Evolutionary conservation across 2,329 filamentous ascomycete species (phyloP).

Genomic region (Leptographium flavum): DNA sequence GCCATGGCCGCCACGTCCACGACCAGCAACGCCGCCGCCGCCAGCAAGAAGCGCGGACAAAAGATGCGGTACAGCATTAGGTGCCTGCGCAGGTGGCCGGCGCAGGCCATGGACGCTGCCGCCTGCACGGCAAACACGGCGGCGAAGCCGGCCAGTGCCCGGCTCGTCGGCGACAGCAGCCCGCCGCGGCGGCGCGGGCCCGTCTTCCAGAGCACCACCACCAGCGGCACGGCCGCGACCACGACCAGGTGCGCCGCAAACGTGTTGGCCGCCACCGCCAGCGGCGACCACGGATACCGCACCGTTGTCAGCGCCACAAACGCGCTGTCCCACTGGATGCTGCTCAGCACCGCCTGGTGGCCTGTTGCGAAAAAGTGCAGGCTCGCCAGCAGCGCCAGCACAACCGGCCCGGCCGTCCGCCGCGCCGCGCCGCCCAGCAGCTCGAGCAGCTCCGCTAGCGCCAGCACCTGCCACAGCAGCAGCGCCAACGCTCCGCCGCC

Average conservation of each 20-base stretch:
- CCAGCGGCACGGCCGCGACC: slow-evolving; percentile 62
- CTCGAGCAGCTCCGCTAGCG: slow-evolving; percentile 52
- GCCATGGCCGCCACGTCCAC: slow-evolving; percentile 63
- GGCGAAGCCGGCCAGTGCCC: slow-evolving; percentile 60
- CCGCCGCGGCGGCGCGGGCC: slow-evolving; percentile 58
- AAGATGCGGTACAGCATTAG: slow-evolving; percentile 96
- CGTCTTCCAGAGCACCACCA: slow-evolving; percentile 79
- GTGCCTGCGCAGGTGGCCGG: slow-evolving; percentile 74
- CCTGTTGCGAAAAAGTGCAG: slow-evolving; percentile 98
- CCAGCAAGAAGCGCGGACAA: slow-evolving; percentile 78
- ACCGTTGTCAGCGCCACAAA: slow-evolving; percentile 79
- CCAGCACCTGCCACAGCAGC: slow-evolving; percentile 78
- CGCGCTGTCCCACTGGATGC: slow-evolving; percentile 90
- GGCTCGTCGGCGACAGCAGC: slow-evolving; percentile 55
- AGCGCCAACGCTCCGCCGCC: slow-evolving; percentile 72
- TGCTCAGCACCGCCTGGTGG: slow-evolving; percentile 75
- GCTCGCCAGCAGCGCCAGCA: slow-evolving; percentile 77
- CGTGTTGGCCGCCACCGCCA: slow-evolving; percentile 72
- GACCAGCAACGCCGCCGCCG: slow-evolving; percentile 53
- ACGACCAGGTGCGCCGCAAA: slow-evolving; percentile 82
- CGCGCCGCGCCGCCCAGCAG: slow-evolving; percentile 33
- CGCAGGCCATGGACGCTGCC: slow-evolving; percentile 79
- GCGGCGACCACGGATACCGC: slow-evolving; percentile 76
- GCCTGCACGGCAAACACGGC: slow-evolving; percentile 73
- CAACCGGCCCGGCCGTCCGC: slow-evolving; percentile 46